Evolutionary conservation across 768 basidiomycete genomes (phyloP), one percentile per base, ranked within the genome.

Genomic region (Lepiota brunneoincarnata): DNA sequence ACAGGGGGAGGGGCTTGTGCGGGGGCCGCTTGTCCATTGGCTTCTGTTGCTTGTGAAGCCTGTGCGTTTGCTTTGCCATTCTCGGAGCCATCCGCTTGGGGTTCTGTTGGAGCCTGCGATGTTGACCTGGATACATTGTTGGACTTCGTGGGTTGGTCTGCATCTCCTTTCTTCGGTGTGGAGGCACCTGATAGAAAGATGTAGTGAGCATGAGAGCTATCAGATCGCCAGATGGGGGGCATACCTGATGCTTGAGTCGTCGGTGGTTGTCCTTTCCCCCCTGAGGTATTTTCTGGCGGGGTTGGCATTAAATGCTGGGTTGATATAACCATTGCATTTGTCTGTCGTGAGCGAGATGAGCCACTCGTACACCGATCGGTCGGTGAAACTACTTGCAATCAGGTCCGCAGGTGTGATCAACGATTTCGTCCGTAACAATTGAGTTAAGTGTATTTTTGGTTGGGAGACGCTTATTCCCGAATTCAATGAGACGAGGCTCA

Each of bases 401-500:
- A 74, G 77, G 58, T 86, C 81, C 11, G 64, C 67, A 38, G n/a
- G 75, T 72, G 59, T 78, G 80, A 35, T 79, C 78, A 20, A 86
- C 74, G 36, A 90, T 86, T 59, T 92, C 91, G 52, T 93, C 91
- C 4, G 88, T 85, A 23, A 90, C 80, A 56, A 86, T 80, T 10
- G 77, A 75, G 31, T 77, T 81, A n/a, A 75, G 69, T 31, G 78
- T 69, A 26, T 41, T 54, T 28, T 36, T 54, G 6, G n/a, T 18
- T 6, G 53, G 45, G 41, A 74, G 68, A 21, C 81, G 76, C 67
- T 94, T 93, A 59, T 79, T 77, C 24, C 92, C 87, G 62, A 95
- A 97, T 57, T 97, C 89, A 54, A 99, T 86, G 36, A 95, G 83
- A 17, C 92, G 86, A 12, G 97, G 94, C 59, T 97, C 93, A 59